Percentiles rank a stretch among this genome's conserved stretches.
phyloP scores from a whole-genome alignment of 2,329 filamentous ascomycete genomes.

The Hymenoscyphus fructigenus region DNA sequence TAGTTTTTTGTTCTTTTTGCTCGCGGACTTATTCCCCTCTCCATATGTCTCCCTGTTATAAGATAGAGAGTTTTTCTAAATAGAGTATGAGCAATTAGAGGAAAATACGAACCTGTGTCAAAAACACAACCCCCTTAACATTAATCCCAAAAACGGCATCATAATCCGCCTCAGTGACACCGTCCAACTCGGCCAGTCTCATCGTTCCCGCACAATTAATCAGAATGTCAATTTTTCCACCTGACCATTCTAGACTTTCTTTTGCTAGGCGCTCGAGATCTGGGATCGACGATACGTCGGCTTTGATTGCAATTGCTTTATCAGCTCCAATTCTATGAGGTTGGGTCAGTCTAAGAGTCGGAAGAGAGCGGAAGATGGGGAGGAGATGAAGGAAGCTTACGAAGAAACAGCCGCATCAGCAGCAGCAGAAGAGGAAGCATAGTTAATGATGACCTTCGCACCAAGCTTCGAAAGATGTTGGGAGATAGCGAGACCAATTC shows the following conservation, averaged over 20 bases:
- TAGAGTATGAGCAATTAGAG: not conserved
- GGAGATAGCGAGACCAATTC: conserved; percentile 59
- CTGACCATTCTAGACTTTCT: conserved; percentile 40
- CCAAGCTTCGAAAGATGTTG: conserved; percentile 56
- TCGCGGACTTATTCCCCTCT: not conserved
- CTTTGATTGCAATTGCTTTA: conserved; percentile 54
- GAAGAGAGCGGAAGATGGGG: not conserved
- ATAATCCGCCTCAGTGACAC: conserved; percentile 51
- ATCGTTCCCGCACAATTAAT: conserved; percentile 56
- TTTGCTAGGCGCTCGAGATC: conserved; percentile 51
- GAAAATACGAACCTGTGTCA: conserved; percentile 42
- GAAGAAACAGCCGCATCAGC: conserved; percentile 48
- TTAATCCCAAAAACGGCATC: conserved; percentile 51
- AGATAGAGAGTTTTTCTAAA: not conserved
- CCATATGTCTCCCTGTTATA: not conserved
- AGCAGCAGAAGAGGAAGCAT: conserved; percentile 45
- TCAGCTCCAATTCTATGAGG: conserved; percentile 45
- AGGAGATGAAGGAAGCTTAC: not conserved
- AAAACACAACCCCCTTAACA: conserved; percentile 57
- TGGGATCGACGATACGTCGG: conserved; percentile 48
- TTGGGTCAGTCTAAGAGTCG: too few relatives aligned
- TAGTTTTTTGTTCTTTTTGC: not conserved
- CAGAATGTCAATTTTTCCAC: conserved; percentile 56
- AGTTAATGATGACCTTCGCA: conserved; percentile 59
- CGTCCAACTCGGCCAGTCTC: conserved; percentile 49